Conservation (phyloP, 805 yeast species). For the Yarrowia sp. region DNA sequence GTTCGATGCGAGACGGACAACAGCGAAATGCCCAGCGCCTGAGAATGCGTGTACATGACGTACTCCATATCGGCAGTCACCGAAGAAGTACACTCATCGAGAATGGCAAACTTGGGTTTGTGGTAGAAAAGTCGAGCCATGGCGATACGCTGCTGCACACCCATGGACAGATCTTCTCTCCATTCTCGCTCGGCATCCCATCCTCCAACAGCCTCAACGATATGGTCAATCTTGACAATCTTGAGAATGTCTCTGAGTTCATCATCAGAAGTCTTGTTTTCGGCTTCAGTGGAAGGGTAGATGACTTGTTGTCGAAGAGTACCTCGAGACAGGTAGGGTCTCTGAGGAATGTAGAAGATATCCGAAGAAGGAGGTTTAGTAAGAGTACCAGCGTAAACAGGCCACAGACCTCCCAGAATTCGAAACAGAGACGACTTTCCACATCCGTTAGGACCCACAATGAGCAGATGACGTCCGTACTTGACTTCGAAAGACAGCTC, state of each 20-base stretch:
- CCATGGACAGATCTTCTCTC: slow-evolving; percentile 84
- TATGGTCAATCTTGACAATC: slow-evolving; percentile 39
- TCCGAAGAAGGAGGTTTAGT: slow-evolving; percentile 63
- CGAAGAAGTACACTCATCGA: slow-evolving; percentile 95
- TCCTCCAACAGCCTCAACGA: slow-evolving; percentile 47
- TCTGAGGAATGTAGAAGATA: slow-evolving; percentile 87
- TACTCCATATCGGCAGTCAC: slow-evolving; percentile 89
- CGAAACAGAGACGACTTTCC: slow-evolving; percentile 93
- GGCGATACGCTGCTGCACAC: slow-evolving; percentile 90
- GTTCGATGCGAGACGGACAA: slow-evolving; percentile 91
- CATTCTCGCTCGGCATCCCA: slow-evolving; percentile 73
- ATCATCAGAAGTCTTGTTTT: slow-evolving; percentile 40
- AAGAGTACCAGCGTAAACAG: slow-evolving; percentile 56
- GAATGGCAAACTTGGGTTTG: slow-evolving; percentile 86
- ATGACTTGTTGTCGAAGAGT: slow-evolving; percentile 83
- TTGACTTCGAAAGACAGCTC: slow-evolving; percentile 68
- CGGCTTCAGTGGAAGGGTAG: slow-evolving; percentile 73
- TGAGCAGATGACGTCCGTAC: slow-evolving; percentile 79
- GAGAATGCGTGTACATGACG: slow-evolving; percentile 82
- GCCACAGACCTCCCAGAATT: slow-evolving; percentile 92
- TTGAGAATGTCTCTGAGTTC: slow-evolving; percentile 40
- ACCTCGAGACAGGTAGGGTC: slow-evolving; percentile 81
- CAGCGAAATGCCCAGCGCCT: slow-evolving; percentile 71
- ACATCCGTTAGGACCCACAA: slow-evolving; percentile 95
- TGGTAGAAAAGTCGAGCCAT: slow-evolving; percentile 92